Conservation (phyloP, 1,139 yeast genomes). For the Saccharomyces hybrid region DNA sequence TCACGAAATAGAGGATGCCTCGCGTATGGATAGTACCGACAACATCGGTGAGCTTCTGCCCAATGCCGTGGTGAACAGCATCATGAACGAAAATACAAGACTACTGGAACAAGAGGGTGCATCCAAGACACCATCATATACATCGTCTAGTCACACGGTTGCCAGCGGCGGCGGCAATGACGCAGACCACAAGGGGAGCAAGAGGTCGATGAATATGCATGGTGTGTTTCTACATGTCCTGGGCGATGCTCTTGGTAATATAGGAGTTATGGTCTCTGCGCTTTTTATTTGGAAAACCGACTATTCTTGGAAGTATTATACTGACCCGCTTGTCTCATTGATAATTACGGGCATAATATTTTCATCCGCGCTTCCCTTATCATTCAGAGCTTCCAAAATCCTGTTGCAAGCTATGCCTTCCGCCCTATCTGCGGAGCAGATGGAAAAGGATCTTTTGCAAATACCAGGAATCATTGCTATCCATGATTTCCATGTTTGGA, state of each 20-base stretch:
- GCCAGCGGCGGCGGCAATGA: background rate
- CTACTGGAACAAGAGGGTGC: constrained; percentile 23
- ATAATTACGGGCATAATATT: constrained; percentile 82
- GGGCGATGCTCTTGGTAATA: constrained; percentile 93
- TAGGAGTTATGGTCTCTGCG: constrained; percentile 89
- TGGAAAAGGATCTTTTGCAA: constrained; percentile 55
- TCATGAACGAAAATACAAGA: constrained; percentile 30
- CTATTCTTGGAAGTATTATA: constrained; percentile 75
- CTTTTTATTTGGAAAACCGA: constrained; percentile 89
- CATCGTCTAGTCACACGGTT: constrained; percentile 7
- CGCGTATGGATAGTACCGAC: background rate
- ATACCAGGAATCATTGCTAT: constrained; percentile 73
- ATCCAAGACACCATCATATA: background rate
- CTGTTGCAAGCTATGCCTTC: constrained; percentile 89
- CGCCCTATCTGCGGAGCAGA: constrained; percentile 67
- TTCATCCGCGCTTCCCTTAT: constrained; percentile 84
- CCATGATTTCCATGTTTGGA: constrained; percentile 97
- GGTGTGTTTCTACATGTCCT: constrained; percentile 92
- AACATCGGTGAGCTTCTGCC: constrained; percentile 23
- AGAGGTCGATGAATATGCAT: constrained; percentile 80
- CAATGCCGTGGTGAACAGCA: constrained; percentile 20
- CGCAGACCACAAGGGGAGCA: background rate
- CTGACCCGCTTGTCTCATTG: constrained; percentile 81
- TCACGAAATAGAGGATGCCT: background rate
- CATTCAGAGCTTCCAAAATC: constrained; percentile 79